Evolutionary conservation across 2,329 filamentous ascomycete species (phyloP), one percentile per base, ranked within the genome.

Genomic region (Cordyceps sp.): DNA sequence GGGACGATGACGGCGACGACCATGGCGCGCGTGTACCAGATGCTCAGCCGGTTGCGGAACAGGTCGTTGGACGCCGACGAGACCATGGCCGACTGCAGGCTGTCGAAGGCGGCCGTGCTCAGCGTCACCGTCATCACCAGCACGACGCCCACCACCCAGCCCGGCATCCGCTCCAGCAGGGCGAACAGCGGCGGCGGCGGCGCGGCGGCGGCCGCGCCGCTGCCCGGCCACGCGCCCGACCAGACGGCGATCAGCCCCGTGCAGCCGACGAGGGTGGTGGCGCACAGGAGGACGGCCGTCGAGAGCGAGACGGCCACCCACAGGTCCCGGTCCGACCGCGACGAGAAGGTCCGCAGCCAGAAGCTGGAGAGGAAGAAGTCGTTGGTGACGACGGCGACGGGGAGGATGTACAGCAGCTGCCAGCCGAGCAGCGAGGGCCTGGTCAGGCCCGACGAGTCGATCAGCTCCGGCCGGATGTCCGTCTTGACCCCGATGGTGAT

Each of bases 321-420:
- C 6, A 90, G 68, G 46, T 88, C 81, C 45, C 67, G 75, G 61
- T 90, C 81, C 0, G 78, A 82, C 50, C 70, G 77, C 32, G 79
- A 79, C 14, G 81, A 78, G 46, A 90, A 90, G 5, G 81, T 81
- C 31, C 82, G 76, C 52, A 88, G 69, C 82, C 82, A 90, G 54
- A 83, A 85, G 41, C 73, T 78, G 21, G 79, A 83, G 27, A 90
- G 62, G 60, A 90, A 90, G 62, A 90, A 86, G 59, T 86, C 76
- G 57, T 88, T 90, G 36, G 81, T 86, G 34, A 86, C 49, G 40
- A 90, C 69, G 28, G 82, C 82, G 6, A 90, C 68, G 0, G 83
- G 80, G 2, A 90, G 65, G 41, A 90, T 88, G 57, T 88, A 90
- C 23, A 90, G 60, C 12, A 90, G 68, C 53, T 90, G 82, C 80